phyloP scores from a whole-genome alignment of 164 flowering plant species.

The Stephania japonica region DNA sequence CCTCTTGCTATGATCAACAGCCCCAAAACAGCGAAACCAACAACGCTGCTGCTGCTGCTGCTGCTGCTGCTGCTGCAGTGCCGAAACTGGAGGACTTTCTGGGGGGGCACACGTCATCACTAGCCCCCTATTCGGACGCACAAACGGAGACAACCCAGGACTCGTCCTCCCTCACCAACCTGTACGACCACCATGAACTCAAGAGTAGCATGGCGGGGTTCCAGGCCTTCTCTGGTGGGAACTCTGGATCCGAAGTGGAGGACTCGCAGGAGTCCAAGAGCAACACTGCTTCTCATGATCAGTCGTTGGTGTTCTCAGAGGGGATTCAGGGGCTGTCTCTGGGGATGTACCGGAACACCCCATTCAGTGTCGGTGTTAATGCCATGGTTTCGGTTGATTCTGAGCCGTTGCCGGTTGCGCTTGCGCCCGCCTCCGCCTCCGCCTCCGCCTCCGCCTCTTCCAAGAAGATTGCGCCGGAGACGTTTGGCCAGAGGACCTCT shows the following conservation, averaged over 20 bases:
- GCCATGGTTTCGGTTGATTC: conserved; percentile 35
- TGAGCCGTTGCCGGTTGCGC: conserved; percentile 20
- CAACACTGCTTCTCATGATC: conserved; percentile 10
- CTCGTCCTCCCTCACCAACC: conserved; percentile 58
- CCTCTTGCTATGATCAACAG: conserved; percentile 1
- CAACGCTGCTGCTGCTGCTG: too few relatives aligned
- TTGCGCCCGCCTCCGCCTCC: too few relatives aligned
- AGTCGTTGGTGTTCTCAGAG: conserved; percentile 28
- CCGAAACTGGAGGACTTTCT: conserved; percentile 79
- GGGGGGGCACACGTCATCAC: conserved; percentile 37
- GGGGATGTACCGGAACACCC: conserved; percentile 17
- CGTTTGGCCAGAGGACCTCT: conserved; percentile 87
- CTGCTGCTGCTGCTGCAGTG: too few relatives aligned
- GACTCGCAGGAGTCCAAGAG: conserved; percentile 55
- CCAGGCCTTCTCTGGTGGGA: conserved; percentile 42
- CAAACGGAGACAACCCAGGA: conserved; percentile 59
- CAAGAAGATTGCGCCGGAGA: conserved; percentile 52
- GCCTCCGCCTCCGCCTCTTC: too few relatives aligned
- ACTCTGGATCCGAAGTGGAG: conserved; percentile 77
- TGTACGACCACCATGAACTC: conserved; percentile 54
- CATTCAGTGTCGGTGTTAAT: conserved; percentile 8
- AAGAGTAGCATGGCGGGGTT: conserved; percentile 39
- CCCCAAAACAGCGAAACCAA: too few relatives aligned
- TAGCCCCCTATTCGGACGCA: conserved; percentile 36
- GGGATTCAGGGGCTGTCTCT: conserved; percentile 36